phyloP scores from a whole-genome alignment of 2,329 filamentous ascomycete species.

The Leptosphaerulina australis region DNA sequence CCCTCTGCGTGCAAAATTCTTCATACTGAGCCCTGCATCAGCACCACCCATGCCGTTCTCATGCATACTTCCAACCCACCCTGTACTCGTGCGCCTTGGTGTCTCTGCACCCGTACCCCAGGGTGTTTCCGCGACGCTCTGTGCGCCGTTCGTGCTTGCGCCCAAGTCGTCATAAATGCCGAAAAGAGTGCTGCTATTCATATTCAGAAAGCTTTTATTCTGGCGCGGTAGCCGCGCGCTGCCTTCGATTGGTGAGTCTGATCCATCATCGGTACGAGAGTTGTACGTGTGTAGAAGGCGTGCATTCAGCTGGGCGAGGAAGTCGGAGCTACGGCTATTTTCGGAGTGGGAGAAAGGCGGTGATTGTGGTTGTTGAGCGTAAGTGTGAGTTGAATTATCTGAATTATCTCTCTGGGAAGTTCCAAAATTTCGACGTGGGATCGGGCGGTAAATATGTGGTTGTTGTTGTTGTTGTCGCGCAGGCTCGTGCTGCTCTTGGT shows the following conservation, averaged over 20 bases:
- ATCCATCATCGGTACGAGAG: constrained; percentile 30
- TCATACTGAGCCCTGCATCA: constrained; percentile 36
- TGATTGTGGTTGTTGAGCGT: constrained; percentile 16
- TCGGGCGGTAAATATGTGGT: constrained; percentile 48
- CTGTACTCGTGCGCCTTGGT: constrained; percentile 52
- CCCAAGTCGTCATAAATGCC: constrained; percentile 76
- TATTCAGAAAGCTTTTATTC: constrained; percentile 79
- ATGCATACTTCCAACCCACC: constrained; percentile 15
- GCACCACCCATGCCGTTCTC: constrained; percentile 35
- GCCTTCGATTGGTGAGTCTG: constrained; percentile 20
- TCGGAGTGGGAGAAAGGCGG: constrained; percentile 28
- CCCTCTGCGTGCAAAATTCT: constrained; percentile 22
- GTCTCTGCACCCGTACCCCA: constrained; percentile 81
- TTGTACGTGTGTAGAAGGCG: constrained; percentile 42
- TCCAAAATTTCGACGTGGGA: constrained; percentile 46
- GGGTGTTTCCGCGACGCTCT: constrained; percentile 68
- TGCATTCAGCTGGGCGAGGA: constrained; percentile 47
- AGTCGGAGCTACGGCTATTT: constrained; percentile 35
- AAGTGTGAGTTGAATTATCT: constrained; percentile 37
- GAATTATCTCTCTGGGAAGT: constrained; percentile 26
- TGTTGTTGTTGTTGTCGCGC: constrained; percentile 25
- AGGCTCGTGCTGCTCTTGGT: constrained; percentile 21
- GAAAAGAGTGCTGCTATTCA: constrained; percentile 86
- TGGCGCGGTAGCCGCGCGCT: constrained; percentile 54
- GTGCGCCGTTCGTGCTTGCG: constrained; percentile 29